Base-by-base conservation (phyloP, 2,329 filamentous ascomycete genomes). In the Piedraia hortae region DNA sequence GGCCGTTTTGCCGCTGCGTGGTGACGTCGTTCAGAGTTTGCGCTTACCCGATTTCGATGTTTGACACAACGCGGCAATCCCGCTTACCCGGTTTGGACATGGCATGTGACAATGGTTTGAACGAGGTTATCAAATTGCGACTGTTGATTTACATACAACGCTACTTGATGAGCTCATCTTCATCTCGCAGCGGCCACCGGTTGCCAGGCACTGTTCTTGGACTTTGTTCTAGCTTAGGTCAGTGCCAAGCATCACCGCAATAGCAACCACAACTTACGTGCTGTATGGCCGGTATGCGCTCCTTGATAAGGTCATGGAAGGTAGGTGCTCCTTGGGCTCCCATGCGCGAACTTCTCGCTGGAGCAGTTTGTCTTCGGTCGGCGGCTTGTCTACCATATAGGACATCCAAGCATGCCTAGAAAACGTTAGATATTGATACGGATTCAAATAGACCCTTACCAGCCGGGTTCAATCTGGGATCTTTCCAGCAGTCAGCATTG, bases 321-420 rank as follows among this genome's bases (percentile, higher is more conserved):
- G 67, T 30, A 66, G 54, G 39, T 82, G 62, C 38, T 69, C 58
- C 25, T 57, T 55, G 27, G 66, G 56, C 45, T 90, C 78, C 72
- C 80, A 93, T 16, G 55, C 46, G 30, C 77, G 62, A 20, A 64
- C 47, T 34, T 63, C 56, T 23, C 65, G 52, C 37, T 65, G 59
- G 31, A 88, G 41, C 30, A 85, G 46, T 23, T 66, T 53, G 44
- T 97, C 85, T 39, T 70, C 49, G 16, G 56, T 62, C 2, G 85
- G 85, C 16, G 82, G 66, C 48, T 73, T 72, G 48, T 93, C 78
- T 38, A 90, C 68, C 50, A 67, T 54, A 52, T 97, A 93, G 33
- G 77, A 77, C 36, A 97, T 78, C 85, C 85, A 97, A 14, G 74
- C 77, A 52, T 93, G 85, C 85, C 61, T 64, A 28, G 19, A 38